Evolutionary conservation across 768 basidiomycete genomes (phyloP).

Genomic region (Pisolithus albus): DNA sequence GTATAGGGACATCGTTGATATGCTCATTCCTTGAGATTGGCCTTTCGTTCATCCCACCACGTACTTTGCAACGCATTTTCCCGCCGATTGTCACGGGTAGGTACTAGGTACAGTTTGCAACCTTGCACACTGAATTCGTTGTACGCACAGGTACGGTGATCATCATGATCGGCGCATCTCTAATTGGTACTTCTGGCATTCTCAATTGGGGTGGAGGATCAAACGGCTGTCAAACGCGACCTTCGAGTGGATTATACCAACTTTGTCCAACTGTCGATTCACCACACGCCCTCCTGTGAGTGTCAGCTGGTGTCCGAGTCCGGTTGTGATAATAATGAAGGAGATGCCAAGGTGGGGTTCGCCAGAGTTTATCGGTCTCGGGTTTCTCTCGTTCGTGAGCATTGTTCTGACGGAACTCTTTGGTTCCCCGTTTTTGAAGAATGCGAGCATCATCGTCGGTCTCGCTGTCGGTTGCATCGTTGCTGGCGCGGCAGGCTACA

Average conservation of each 20-base stretch:
- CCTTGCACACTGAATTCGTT: background rate
- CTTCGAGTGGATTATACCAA: conserved; percentile 56
- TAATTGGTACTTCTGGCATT: conserved; percentile 69
- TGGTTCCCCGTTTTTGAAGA: conserved; percentile 81
- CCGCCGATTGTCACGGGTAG: conserved; percentile 74
- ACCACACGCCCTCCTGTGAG: conserved; percentile 59
- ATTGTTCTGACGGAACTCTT: conserved; percentile 79
- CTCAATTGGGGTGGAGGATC: conserved; percentile 83
- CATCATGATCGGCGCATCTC: conserved; percentile 70
- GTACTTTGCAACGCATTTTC: conserved; percentile 58
- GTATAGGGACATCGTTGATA: conserved; percentile 62
- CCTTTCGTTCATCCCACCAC: conserved; percentile 66
- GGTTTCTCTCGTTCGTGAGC: conserved; percentile 72
- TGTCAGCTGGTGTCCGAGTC: background rate
- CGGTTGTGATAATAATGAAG: background rate
- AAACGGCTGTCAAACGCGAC: conserved; percentile 59
- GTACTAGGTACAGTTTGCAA: background rate
- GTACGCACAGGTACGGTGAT: conserved; percentile 57
- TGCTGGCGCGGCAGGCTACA: conserved; percentile 72
- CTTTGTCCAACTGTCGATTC: conserved; percentile 69
- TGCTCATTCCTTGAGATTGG: conserved; percentile 78
- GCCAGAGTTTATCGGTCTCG: conserved; percentile 79
- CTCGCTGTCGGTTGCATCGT: conserved; percentile 76
- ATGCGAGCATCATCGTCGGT: conserved; percentile 70
- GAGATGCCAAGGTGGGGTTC: conserved; percentile 56